These are phyloP conservation scores for Parastagonospora nodorum DNA, from an alignment of 2,329 filamentous ascomycete species.

Conservation along the genomic window DNA sequence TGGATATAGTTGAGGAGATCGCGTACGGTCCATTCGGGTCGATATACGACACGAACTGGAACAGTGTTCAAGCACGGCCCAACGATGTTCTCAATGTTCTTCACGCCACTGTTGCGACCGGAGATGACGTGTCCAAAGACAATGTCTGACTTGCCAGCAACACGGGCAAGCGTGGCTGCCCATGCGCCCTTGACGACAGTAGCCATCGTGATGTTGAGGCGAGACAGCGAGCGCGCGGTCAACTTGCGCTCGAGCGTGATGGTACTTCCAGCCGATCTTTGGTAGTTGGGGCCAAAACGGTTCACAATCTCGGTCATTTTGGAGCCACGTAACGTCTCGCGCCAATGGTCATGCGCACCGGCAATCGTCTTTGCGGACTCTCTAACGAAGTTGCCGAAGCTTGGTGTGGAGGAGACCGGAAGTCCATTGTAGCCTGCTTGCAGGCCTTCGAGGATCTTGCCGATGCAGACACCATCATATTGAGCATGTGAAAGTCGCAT, in stretches of 20 bases:
- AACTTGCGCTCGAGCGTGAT: constrained; percentile 34
- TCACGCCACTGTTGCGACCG: constrained; percentile 46
- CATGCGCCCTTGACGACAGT: constrained; percentile 55
- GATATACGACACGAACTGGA: constrained; percentile 48
- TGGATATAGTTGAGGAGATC: constrained; percentile 50
- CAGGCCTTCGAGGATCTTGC: constrained; percentile 34
- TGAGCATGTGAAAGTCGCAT: constrained; percentile 43
- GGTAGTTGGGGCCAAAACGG: constrained; percentile 39
- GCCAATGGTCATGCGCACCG: constrained; percentile 40
- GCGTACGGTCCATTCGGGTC: constrained; percentile 40
- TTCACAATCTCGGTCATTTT: constrained; percentile 43
- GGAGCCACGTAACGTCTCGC: constrained; percentile 35
- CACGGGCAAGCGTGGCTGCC: constrained; percentile 47
- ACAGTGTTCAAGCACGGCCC: constrained; percentile 52
- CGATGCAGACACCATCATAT: constrained; percentile 41
- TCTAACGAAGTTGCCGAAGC: constrained; percentile 38
- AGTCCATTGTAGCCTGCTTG: constrained; percentile 40
- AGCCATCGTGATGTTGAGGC: constrained; percentile 46
- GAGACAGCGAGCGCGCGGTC: constrained; percentile 23
- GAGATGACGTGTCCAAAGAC: constrained; percentile 51
- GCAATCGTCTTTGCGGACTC: constrained; percentile 33
- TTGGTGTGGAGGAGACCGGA: constrained; percentile 36
- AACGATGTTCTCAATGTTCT: constrained; percentile 46
- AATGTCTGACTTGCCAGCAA: constrained; percentile 46
- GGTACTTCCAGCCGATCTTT: constrained; percentile 35